These are phyloP conservation scores for Pseudevernia furfuracea DNA, from an alignment of 495 filamentous ascomycete species.

Conservation along the genomic window DNA sequence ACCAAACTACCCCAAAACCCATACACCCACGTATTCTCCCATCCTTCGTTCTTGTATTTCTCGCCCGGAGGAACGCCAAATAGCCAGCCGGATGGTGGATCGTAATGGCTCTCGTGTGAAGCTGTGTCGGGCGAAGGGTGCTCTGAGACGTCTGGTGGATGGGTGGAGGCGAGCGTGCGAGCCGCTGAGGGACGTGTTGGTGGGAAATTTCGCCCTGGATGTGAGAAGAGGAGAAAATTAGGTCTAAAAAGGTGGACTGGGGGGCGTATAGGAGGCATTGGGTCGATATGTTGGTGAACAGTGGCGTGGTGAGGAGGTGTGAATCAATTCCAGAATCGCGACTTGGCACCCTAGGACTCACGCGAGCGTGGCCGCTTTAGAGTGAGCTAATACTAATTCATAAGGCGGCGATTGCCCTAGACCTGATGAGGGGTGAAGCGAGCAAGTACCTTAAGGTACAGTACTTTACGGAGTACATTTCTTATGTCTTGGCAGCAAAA, in stretches of 20 bases:
- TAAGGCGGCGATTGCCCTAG: no score
- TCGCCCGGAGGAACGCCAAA: constrained; percentile 86
- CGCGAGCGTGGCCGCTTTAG: no score
- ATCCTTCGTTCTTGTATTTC: constrained; percentile 92
- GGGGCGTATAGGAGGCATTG: constrained; percentile 1
- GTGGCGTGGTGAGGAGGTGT: not conserved
- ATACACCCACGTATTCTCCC: constrained; percentile 83
- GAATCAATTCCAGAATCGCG: no score
- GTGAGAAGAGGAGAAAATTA: not conserved
- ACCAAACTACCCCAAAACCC: constrained; percentile 81
- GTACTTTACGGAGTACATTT: no score
- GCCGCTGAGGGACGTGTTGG: not conserved
- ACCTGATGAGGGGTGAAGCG: no score
- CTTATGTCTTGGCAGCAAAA: no score
- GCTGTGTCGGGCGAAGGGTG: constrained; percentile 25
- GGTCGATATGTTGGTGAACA: not conserved
- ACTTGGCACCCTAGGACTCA: no score
- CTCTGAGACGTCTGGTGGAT: constrained; percentile 13
- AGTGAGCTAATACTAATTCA: no score
- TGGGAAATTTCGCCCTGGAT: constrained; percentile 2
- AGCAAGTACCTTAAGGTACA: no score
- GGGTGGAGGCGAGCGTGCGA: constrained; percentile 14
- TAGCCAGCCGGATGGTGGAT: constrained; percentile 85
- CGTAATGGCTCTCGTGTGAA: constrained; percentile 71
- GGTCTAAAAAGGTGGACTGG: not conserved